Percentiles rank a stretch among this genome's conserved stretches.
These are phyloP conservation scores for Theobroma grandiflorum DNA, from an alignment of 441 rosid species.

Conservation along the genomic window DNA sequence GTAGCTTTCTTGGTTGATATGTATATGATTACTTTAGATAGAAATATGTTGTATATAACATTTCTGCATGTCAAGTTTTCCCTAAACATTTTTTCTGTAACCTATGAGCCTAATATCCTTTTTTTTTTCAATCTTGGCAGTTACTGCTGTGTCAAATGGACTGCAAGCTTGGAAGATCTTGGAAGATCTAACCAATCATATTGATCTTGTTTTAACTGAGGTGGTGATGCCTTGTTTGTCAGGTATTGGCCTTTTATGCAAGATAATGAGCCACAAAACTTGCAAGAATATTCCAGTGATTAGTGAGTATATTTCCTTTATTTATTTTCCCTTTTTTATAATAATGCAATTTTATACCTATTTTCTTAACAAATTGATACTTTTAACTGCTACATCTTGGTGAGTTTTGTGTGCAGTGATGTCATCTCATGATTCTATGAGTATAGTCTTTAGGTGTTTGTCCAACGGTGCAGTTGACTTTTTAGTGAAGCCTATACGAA, in stretches of 20 bases:
- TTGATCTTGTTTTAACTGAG: constrained; percentile 55
- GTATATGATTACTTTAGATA: not conserved
- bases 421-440: constrained; percentile 60
- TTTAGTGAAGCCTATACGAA: constrained; percentile 63
- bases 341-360: constrained; percentile 3
- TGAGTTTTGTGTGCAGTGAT: constrained; percentile 58
- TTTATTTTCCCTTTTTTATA: not conserved
- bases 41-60: not conserved
- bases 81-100: not conserved
- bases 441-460: constrained; percentile 57
- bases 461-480: constrained; percentile 62
- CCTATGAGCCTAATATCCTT: not conserved
- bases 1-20: not conserved
- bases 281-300: constrained; percentile 50
- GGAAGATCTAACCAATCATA: constrained; percentile 46
- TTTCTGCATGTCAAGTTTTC: not conserved
- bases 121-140: constrained; percentile 30
- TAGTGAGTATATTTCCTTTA: constrained; percentile 43
- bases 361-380: constrained; percentile 29
- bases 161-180: constrained; percentile 54
- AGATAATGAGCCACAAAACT: constrained; percentile 55
- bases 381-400: constrained; percentile 33
- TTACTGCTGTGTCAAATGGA: constrained; percentile 45
- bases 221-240: constrained; percentile 50
- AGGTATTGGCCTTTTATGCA: constrained; percentile 52